Evolutionary conservation across 495 filamentous ascomycete species (phyloP).

Genomic region (Copromyces sp.): DNA sequence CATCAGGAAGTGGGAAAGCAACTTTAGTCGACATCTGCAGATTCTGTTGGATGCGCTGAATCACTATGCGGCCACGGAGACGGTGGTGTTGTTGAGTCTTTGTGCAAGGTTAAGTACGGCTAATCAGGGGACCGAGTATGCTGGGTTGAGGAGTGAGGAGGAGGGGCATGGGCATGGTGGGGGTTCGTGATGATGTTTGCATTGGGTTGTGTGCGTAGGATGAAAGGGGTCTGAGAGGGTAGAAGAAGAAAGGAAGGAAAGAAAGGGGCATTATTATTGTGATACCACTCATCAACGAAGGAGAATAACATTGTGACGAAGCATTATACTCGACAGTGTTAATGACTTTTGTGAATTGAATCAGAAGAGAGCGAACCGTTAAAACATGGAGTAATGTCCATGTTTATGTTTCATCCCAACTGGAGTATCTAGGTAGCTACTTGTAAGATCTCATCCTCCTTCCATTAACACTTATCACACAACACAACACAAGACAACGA

Average conservation of each 20-base stretch:
- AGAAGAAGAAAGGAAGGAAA: neutral
- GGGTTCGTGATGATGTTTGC: neutral
- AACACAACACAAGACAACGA: no score
- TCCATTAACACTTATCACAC: no score
- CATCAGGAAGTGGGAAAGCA: conserved; percentile 77
- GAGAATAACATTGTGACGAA: neutral
- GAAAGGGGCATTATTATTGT: neutral
- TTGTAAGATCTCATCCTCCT: no score
- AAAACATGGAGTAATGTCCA: neutral
- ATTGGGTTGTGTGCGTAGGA: neutral
- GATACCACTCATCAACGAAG: neutral
- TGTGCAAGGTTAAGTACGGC: conserved; percentile 69
- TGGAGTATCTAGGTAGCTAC: neutral
- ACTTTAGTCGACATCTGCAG: conserved; percentile 83
- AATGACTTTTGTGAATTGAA: neutral
- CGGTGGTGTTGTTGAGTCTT: conserved; percentile 81
- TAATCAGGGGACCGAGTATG: conserved; percentile 53
- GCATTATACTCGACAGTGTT: neutral
- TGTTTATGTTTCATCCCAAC: neutral
- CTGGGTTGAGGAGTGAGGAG: conserved; percentile 37
- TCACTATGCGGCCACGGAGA: conserved; percentile 95
- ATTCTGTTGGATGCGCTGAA: conserved; percentile 89
- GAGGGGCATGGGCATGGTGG: conserved; percentile 22
- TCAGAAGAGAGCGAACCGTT: neutral
- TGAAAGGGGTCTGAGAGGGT: neutral